Percentiles rank a stretch among this genome's conserved stretches.
Conservation (phyloP, 2,329 filamentous ascomycete species). For the Fulvia fulva region DNA sequence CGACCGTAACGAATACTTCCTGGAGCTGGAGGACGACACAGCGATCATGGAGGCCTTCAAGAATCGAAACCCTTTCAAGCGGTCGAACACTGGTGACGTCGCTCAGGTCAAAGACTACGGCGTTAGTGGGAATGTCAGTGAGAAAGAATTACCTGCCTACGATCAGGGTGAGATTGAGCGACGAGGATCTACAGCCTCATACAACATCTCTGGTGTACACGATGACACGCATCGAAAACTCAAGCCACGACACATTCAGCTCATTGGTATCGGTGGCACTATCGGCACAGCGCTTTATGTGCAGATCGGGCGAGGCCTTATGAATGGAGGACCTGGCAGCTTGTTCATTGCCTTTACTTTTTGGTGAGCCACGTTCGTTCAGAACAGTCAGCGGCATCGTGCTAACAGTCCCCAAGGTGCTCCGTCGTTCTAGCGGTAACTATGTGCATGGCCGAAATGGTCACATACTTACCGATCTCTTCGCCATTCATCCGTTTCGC, state of each 20-base stretch:
- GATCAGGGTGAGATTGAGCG: slow-evolving; percentile 19
- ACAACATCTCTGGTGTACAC: slow-evolving; percentile 22
- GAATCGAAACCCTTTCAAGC: slow-evolving; percentile 17
- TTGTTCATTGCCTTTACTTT: slow-evolving; percentile 46
- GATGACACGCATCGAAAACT: slow-evolving; percentile 42
- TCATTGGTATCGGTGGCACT: slow-evolving; percentile 42
- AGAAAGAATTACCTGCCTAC: slow-evolving; percentile 14
- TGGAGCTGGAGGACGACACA: background rate
- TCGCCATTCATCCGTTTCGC: slow-evolving; percentile 77
- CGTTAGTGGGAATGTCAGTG: background rate
- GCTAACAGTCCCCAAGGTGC: slow-evolving; percentile 14
- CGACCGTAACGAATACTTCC: background rate
- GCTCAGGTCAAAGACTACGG: slow-evolving; percentile 12
- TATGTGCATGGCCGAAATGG: slow-evolving; percentile 65
- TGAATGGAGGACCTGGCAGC: slow-evolving; percentile 46
- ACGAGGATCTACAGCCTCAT: slow-evolving; percentile 21
- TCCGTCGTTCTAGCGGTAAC: slow-evolving; percentile 24
- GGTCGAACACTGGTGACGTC: slow-evolving; percentile 12
- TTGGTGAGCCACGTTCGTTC: slow-evolving; percentile 29
- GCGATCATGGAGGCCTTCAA: slow-evolving; percentile 16
- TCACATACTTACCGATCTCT: slow-evolving; percentile 70
- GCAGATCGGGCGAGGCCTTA: slow-evolving; percentile 43
- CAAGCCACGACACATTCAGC: slow-evolving; percentile 44
- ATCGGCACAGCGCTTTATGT: slow-evolving; percentile 49
- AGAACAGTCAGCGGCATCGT: background rate